Base-by-base conservation (phyloP, 192 early-diverging fungal genomes). In the Linnemannia exigua region DNA sequence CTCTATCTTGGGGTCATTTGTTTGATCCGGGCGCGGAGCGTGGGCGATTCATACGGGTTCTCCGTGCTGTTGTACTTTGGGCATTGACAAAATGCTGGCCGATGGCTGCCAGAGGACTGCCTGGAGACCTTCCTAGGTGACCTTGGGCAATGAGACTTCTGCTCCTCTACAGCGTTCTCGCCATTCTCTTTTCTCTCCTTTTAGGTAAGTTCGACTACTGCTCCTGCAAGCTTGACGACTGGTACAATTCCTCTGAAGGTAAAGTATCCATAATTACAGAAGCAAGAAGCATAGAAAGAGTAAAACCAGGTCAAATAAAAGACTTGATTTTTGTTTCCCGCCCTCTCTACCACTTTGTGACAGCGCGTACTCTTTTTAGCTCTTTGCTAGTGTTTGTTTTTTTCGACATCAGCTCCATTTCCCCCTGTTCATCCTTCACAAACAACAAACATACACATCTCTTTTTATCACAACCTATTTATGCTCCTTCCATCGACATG, bases 401-500 rank as follows among this genome's bases (percentile, higher is more conserved):
- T 54, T 63, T 63, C 28, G 28, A 31, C 8, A 63, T 8, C 58
- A 14, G 2, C 12, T 12, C 12, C 11, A 0, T 17, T 28, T 28
- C n/a, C n/a, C 58, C 0, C 28, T 25, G 0, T 63, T 63, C 58
- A 63, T 63, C 12, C 25, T 31, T 22, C 58, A 16, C 58, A 63
- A 63, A 63, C 58, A 63, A 54, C 25, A 31, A 9, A 44, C n/a
- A n/a, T n/a, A 9, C 58, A 31, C 9, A 11, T 47, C 58, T 54
- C 33, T 14, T 51, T 33, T 5, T 31, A 28, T 38, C 37, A 25
- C 28, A 31, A 28, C 74, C 51, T 12, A 36, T 72, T 47, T 66
- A 74, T 74, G 72, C 44, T 46, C 67, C 50, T 47, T 0, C 36
- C 8, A 48, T 78, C 63, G 77, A 74, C 84, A 86, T 86, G 84